Base-by-base conservation (phyloP, 306 rosid species). In the Ormosia semicastrata region DNA sequence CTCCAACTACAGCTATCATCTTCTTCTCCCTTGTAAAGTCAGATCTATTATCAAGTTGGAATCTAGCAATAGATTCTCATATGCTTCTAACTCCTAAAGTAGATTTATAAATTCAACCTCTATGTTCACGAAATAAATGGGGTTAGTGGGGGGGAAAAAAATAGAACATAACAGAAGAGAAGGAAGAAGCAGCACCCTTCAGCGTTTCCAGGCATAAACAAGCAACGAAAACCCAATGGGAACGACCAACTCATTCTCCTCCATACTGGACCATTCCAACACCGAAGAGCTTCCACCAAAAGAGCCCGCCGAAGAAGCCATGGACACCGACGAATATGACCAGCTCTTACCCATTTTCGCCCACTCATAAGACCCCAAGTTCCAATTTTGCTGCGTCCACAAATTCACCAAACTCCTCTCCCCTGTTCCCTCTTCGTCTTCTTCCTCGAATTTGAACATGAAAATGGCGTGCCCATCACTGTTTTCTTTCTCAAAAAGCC, bases 141-240 rank as follows among this genome's bases (percentile, higher is more conserved):
- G 72, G 92, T 89, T 77, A 87, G 94, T 78, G 3, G 3, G 46
- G 3, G 46, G 54, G 3, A 39, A 52, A 47, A 43, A 30, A 49
- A 67, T 3, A 57, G 8, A 9, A 14, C 11, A 14, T 14, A 58
- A 44, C 4, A 39, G 8, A 50, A 77, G 4, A 17, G 33, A 67
- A 70, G 40, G 32, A 4, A 66, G 7, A 14, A 80, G 53, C 3
- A 74, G 49, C 56, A 79, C 32, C 81, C 8, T 29, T 88, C 90
- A 94, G 77, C 86, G 90, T 79, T 87, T 90, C 94, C 93, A 92
- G 49, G 99, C 99, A 69, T 95, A 93, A 84, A 95, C 91, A 67
- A 89, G 84, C 80, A 95, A 62, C 34, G 99, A 87, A 84, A 95
- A 95, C 5, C 97, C 98, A 63, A 85, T 2, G 1, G 97, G 96